These are phyloP conservation scores for Begonia loranthoides DNA, from an alignment of 306 rosid species.

Conservation along the genomic window DNA sequence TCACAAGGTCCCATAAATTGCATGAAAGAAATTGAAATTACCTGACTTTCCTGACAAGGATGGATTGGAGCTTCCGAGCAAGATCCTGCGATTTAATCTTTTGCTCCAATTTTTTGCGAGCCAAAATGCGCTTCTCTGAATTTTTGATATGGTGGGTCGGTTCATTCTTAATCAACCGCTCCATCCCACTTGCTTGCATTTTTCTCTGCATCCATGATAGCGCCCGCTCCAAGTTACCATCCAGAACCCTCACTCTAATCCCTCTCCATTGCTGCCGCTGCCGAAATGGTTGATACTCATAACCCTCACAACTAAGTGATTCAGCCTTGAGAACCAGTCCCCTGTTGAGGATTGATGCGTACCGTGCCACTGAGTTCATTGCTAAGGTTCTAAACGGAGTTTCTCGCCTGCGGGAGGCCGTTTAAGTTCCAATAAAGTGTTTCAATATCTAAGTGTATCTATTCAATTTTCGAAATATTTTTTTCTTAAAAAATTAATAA, in stretches of 20 bases:
- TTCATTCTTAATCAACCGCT: conserved; percentile 57
- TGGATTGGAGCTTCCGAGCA: conserved; percentile 60
- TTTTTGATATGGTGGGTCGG: conserved; percentile 67
- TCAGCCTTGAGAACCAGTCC: conserved; percentile 15
- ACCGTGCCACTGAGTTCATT: conserved; percentile 53
- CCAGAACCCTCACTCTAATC: conserved; percentile 51
- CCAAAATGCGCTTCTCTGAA: conserved; percentile 80
- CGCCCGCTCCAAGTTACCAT: conserved; percentile 61
- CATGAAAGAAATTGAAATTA: conserved; percentile 7
- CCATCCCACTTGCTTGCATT: conserved; percentile 82
- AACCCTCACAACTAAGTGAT: conserved; percentile 11
- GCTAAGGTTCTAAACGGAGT: not conserved
- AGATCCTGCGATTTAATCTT: conserved; percentile 56
- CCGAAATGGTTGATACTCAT: conserved; percentile 6
- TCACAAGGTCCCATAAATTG: not conserved
- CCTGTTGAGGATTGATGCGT: conserved; percentile 22
- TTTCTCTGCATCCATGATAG: conserved; percentile 49
- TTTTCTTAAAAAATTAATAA: too few relatives aligned
- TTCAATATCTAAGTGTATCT: too few relatives aligned
- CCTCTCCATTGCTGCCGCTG: conserved; percentile 63
- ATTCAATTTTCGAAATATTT: too few relatives aligned
- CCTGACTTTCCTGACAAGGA: conserved; percentile 86
- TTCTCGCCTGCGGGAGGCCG: too few relatives aligned
- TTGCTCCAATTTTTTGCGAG: conserved; percentile 47
- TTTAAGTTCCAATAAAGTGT: too few relatives aligned